A percentile compares a stretch with the other conserved stretches of the same genome.
Conservation (phyloP, 495 filamentous ascomycete species). For the Ramalina peruviana region DNA sequence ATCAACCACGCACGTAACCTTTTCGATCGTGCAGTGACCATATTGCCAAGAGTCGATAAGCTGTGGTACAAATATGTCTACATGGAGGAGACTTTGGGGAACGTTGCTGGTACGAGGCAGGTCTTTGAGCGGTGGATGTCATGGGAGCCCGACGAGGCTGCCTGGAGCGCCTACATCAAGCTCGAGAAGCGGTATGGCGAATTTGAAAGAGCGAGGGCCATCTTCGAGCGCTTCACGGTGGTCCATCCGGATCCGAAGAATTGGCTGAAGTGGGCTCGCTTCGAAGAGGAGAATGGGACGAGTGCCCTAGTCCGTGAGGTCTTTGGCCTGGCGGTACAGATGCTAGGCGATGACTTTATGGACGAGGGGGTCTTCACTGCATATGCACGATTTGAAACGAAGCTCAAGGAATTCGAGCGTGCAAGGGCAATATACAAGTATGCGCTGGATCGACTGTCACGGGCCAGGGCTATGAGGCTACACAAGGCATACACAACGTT, state of each 20-base stretch:
- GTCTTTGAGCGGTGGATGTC: constrained; percentile 98
- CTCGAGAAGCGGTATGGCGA: constrained; percentile 90
- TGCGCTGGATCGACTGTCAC: constrained; percentile 78
- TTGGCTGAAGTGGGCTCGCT: constrained; percentile 98
- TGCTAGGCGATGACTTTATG: constrained; percentile 88
- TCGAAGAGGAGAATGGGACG: constrained; percentile 90
- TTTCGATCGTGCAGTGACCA: constrained; percentile 86
- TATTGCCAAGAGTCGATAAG: constrained; percentile 82
- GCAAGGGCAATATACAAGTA: constrained; percentile 96
- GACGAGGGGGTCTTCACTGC: constrained; percentile 90
- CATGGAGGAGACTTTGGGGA: constrained; percentile 94
- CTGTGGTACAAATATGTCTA: constrained; percentile 99
- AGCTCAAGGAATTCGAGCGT: constrained; percentile 87
- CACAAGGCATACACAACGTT: constrained; percentile 94
- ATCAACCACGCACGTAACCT: constrained; percentile 96
- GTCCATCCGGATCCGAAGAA: constrained; percentile 93
- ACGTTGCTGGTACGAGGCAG: constrained; percentile 81
- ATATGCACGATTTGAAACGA: constrained; percentile 84
- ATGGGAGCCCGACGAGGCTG: constrained; percentile 92
- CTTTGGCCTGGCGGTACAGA: constrained; percentile 78
- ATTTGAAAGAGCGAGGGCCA: constrained; percentile 66
- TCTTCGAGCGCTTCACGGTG: constrained; percentile 81
- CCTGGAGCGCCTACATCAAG: constrained; percentile 94
- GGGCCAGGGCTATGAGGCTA: constrained; percentile 69
- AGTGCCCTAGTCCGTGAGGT: constrained; percentile 86